Evolutionary conservation across 306 rosid species (phyloP), one percentile per base, ranked within the genome.

Genomic region (Rosa lucieae): DNA sequence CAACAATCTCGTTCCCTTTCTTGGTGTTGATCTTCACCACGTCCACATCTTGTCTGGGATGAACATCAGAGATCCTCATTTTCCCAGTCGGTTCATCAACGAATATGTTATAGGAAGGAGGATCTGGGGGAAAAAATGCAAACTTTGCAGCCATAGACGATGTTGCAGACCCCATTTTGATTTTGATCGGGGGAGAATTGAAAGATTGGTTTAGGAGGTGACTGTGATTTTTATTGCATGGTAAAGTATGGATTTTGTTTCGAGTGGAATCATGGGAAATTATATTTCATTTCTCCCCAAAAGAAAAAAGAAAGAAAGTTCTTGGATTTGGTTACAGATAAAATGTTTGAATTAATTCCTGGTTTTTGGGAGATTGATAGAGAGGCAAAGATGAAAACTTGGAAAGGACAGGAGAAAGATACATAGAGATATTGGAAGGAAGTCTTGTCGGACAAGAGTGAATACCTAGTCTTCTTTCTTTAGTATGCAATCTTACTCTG

Each of bases 91-190:
- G 58, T 49, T 81, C 89, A 17, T 90, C 92, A 23, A 70, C 56
- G 14, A 49, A 49, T 35, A 82, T 15, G 20, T 13, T 69, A 44
- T 90, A 90, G 0, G 88, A 85, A 4, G 92, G 91, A 10, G 95
- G 92, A 79, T 88, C 84, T 0, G 95, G 92, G 0, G 95, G 95
- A 67, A 84, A 90, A 70, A 90, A 89, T 35, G 91, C 91, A 20
- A 90, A 89, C 81, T 87, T 90, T 9, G 95, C 86, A 0, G 95
- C 92, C 95, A 90, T 84, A 0, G 95, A 88, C 18, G 95, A 90
- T 49, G 95, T 82, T 74, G 92, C 92, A 82, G 89, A 84, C 58
- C 95, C 95, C 95, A 90, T 87, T 35, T 82, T 49, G 53, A 32
- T 32, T 70, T 72, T 47, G 23, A 15, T 40, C 70, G 11, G 49